Evolutionary conservation across 306 rosid species (phyloP).

Genomic region (Datisca glomerata): DNA sequence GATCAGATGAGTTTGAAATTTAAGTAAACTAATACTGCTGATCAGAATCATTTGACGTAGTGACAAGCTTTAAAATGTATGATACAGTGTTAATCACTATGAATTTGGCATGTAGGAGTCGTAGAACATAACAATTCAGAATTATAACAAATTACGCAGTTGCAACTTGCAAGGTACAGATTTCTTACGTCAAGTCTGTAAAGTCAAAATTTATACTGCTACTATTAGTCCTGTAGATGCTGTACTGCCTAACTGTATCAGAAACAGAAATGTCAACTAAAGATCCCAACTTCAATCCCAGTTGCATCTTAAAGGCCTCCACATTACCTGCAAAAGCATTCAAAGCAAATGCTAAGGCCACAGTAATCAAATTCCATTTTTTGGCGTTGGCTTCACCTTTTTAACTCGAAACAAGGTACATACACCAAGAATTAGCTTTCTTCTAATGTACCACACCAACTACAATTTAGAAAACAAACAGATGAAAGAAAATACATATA

Average conservation of each 20-base stretch:
- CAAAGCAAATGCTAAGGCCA: too few relatives aligned
- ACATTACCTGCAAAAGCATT: constrained; percentile 32
- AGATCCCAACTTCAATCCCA: constrained; percentile 23
- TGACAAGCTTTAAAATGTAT: background rate
- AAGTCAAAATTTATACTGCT: constrained; percentile 40
- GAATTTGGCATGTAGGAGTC: too few relatives aligned
- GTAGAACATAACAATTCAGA: too few relatives aligned
- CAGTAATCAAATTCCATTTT: background rate
- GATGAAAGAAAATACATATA: too few relatives aligned
- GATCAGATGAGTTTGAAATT: background rate
- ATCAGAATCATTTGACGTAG: too few relatives aligned
- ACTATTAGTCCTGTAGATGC: constrained; percentile 25
- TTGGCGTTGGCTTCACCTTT: too few relatives aligned
- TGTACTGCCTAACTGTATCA: constrained; percentile 28
- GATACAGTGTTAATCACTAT: background rate
- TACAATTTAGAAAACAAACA: too few relatives aligned
- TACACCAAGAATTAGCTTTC: too few relatives aligned
- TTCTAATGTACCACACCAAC: too few relatives aligned
- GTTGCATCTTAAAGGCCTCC: constrained; percentile 10
- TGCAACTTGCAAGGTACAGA: background rate
- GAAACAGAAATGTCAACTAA: constrained; percentile 23
- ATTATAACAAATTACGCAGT: background rate
- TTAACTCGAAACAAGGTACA: too few relatives aligned
- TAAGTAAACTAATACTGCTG: background rate
- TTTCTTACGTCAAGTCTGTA: constrained; percentile 69